Evolutionary conservation across 768 basidiomycete species (phyloP), one percentile per base, ranked within the genome.

Genomic region (Boletales sp.): DNA sequence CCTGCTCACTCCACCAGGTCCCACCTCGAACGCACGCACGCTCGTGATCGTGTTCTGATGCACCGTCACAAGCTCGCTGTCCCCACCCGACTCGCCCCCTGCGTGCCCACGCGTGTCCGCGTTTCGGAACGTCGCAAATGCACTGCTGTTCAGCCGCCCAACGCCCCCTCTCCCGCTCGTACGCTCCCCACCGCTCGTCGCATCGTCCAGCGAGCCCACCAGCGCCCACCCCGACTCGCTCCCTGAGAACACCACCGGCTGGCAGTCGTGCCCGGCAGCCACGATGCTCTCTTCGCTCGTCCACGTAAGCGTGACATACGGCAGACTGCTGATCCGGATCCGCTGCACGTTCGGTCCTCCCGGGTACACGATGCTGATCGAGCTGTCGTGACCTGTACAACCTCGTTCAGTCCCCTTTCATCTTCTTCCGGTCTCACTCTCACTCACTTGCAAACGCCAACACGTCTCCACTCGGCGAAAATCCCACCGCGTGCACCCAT

Each of bases 21-120:
- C 74, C 50, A 45, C 47, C 53, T 86, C 86, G 61, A 89, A 97
- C 24, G 89, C 73, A 49, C 93, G 74, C 36, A 98, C 77, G 57
- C 78, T 86, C n/a, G 93, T 97, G 70, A 99, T 97, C 34, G 94
- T 97, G 74, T 99, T 99, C 78, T 98, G 97, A 65, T 98, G 97
- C 43, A 97, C 79, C 13, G 97, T 98, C 61, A 80, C 72, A 45
- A 95, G 71, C 64, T 94, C 90, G 4, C 88, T 90, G 61, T 87
- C 84, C 5, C 68, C 65, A 4, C 69, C 57, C 1, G 61, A 58
- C 0, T 72, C 70, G 10, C 62, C 61, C 8, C 66, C 64, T 7
- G 69, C 62, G 8, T 66, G 68, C 10, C 74, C 86, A 43, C 94
- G 84, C 47, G 79, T 82, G 64, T 97, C 97, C 15, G 97, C 97